These are phyloP conservation scores for Penicillium rolfsii DNA, from an alignment of 2,329 filamentous ascomycete genomes.

Conservation along the genomic window DNA sequence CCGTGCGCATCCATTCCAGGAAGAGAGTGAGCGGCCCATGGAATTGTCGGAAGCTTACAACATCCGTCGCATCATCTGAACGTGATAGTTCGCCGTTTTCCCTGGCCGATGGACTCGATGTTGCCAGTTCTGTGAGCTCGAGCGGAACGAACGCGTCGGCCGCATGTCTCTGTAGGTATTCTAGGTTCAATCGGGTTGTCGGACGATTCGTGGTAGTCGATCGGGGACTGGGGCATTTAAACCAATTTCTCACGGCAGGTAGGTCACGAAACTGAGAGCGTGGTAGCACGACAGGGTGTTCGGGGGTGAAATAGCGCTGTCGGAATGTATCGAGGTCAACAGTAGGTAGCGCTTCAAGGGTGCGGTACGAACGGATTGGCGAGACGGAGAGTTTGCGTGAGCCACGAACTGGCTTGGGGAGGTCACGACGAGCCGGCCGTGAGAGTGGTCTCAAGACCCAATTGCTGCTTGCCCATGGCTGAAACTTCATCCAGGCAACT, in stretches of 20 bases:
- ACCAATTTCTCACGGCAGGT: conserved; percentile 65
- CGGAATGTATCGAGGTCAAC: conserved; percentile 54
- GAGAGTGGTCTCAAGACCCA: conserved; percentile 16
- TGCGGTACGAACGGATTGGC: conserved; percentile 22
- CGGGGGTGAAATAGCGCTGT: conserved; percentile 55
- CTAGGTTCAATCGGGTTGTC: conserved; percentile 41
- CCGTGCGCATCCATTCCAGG: conserved; percentile 54
- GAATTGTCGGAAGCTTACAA: conserved; percentile 49
- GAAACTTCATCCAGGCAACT: conserved; percentile 34
- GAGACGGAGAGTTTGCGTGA: conserved; percentile 14
- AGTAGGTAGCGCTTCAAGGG: conserved; percentile 37
- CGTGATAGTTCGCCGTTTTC: conserved; percentile 11
- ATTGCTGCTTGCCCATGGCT: conserved; percentile 28
- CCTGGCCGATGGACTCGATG: neutral
- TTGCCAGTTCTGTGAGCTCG: conserved; percentile 54
- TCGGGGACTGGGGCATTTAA: conserved; percentile 42
- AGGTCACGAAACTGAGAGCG: conserved; percentile 48
- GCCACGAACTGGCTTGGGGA: neutral
- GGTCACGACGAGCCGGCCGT: conserved; percentile 5
- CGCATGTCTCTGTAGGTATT: conserved; percentile 51
- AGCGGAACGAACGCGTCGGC: conserved; percentile 59
- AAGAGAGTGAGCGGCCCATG: conserved; percentile 64
- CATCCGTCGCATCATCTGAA: conserved; percentile 7
- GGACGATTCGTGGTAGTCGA: conserved; percentile 36
- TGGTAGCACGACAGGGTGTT: conserved; percentile 58